A percentile compares a stretch with the other conserved stretches of the same genome.
Conservation (phyloP, 1,139 yeast genomes). For the Blastobotrys indianensis region DNA sequence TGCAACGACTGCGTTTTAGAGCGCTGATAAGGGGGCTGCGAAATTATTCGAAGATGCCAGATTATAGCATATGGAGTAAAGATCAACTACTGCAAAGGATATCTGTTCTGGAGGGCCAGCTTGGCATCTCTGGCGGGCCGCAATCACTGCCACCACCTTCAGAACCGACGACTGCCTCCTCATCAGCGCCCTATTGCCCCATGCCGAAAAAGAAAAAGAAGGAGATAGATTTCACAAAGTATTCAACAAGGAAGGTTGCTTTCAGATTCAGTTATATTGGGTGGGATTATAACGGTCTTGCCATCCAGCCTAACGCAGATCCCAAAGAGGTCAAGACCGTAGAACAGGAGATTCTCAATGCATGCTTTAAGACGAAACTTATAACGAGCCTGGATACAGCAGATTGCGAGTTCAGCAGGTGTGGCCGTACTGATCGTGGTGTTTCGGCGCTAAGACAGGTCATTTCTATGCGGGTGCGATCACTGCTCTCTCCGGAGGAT, state of each 20-base stretch:
- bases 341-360: conserved; percentile 68
- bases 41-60: conserved; percentile 3
- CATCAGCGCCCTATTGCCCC: neutral
- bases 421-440: conserved; percentile 96
- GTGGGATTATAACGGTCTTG: conserved; percentile 82
- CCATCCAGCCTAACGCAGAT: conserved; percentile 59
- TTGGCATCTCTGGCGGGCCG: neutral
- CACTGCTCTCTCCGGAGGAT: conserved; percentile 52
- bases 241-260: conserved; percentile 67
- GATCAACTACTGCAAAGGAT: conserved; percentile 48
- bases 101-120: conserved; percentile 41
- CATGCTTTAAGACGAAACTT: conserved; percentile 60
- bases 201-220: conserved; percentile 32
- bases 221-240: conserved; percentile 62
- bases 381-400: conserved; percentile 56
- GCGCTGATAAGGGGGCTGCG: neutral
- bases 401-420: conserved; percentile 69
- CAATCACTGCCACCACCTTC: neutral
- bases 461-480: conserved; percentile 70
- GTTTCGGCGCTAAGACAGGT: conserved; percentile 98
- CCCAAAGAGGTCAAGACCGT: conserved; percentile 68
- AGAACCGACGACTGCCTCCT: neutral
- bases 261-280: conserved; percentile 65
- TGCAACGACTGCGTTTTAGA: neutral
- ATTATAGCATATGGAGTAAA: conserved; percentile 47